phyloP scores from a whole-genome alignment of 176 grass and related monocot species.

The Lolium perenne region DNA sequence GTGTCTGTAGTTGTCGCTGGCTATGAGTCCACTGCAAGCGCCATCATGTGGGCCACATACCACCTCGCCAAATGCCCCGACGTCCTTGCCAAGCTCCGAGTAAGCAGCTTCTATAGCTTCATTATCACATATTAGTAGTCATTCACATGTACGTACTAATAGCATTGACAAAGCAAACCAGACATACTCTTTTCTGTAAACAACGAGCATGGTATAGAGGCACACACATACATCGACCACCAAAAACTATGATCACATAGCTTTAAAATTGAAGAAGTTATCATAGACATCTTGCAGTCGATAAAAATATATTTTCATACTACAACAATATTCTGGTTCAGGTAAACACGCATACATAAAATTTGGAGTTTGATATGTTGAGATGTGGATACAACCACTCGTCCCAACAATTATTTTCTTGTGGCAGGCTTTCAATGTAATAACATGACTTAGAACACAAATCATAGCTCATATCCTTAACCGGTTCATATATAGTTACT shows the following conservation, averaged over 20 bases:
- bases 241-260: too few species aligned
- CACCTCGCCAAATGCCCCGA: neutral
- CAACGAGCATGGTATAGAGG: neutral
- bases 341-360: neutral
- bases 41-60: too few species aligned
- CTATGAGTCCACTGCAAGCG: too few species aligned
- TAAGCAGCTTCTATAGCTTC: neutral
- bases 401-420: too few species aligned
- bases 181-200: neutral
- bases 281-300: too few species aligned
- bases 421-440: neutral
- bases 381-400: neutral
- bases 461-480: too few species aligned
- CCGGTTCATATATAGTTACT: neutral
- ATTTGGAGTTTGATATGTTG: neutral
- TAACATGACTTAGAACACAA: neutral
- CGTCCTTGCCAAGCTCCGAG: neutral
- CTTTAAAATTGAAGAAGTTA: too few species aligned
- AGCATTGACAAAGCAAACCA: neutral
- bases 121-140: neutral
- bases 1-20: too few species aligned
- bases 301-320: neutral
- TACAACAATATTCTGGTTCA: neutral
- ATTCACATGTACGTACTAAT: neutral
- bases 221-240: neutral